Conservation (phyloP, 805 yeast genomes). For the Yarrowia sp. region DNA sequence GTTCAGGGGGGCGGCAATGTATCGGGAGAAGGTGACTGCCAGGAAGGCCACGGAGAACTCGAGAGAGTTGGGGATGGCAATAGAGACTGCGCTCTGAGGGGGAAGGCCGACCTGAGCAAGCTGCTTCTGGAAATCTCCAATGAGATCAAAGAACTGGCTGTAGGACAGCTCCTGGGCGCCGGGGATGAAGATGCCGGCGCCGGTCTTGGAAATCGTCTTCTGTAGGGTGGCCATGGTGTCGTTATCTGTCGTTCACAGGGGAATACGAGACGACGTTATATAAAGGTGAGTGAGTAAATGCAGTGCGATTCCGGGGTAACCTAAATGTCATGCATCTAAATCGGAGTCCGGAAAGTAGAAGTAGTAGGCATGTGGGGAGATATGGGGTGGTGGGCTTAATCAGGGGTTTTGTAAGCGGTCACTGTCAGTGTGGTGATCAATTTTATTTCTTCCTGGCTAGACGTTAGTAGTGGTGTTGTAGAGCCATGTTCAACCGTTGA, state of each 20-base stretch:
- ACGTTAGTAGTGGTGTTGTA: no score
- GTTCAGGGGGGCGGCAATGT: conserved; percentile 73
- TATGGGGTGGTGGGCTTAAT: no score
- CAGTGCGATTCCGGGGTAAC: conserved; percentile 21
- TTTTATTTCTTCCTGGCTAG: no score
- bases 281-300: background rate
- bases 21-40: conserved; percentile 62
- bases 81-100: conserved; percentile 60
- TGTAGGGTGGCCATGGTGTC: conserved; percentile 42
- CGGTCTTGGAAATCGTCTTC: conserved; percentile 24
- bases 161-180: conserved; percentile 58
- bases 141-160: conserved; percentile 54
- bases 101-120: conserved; percentile 51
- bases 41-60: conserved; percentile 65
- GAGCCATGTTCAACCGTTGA: no score
- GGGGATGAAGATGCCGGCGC: conserved; percentile 53
- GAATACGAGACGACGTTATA: background rate
- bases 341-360: background rate
- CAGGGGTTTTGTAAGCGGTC: no score
- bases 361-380: background rate
- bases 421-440: no score
- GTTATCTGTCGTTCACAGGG: no score
- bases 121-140: conserved; percentile 58
- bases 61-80: conserved; percentile 65
- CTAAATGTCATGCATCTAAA: conserved; percentile 5